Evolutionary conservation across 768 basidiomycete species (phyloP), one percentile per base, ranked within the genome.

Genomic region (Dioszegia aurantiaca): DNA sequence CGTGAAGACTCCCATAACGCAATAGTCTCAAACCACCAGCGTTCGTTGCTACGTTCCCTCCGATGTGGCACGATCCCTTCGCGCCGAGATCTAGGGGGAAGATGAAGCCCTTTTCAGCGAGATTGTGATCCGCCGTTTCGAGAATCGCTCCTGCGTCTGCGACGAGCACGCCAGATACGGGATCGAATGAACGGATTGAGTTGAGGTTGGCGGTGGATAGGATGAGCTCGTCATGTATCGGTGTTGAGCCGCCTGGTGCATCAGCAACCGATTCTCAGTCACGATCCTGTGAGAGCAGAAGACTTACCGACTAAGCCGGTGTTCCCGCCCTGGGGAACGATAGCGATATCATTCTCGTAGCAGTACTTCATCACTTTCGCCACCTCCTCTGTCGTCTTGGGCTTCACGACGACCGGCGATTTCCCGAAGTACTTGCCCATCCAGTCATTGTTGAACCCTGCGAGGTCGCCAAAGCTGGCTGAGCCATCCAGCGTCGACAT

Each of bases 11-110:
- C 44, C 95, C 95, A 70, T 98, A 99, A 23, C 95, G 84, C 40
- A 99, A 79, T 23, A 99, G 82, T 1, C 95, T 84, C 8, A 99
- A 82, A n/a, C 95, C 95, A 19, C 95, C 95, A 26, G 95, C 95
- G 71, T 99, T 99, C 4, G 95, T 98, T 1, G 95, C 85, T 26
- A 98, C 83, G 76, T 98, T 97, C 31, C 95, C 95, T 46, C 94
- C 95, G 63, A 99, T 93, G 71, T 98, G 94, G 80, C 95, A 99
- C 68, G 90, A 93, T 76, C 93, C 93, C 79, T 97, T 97, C 28
- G 93, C 92, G 41, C 91, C 93, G 10, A 97, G 80, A 74, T 97
- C 93, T 33, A 95, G 82, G 14, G 95, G 95, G 87, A 98, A 92
- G 74, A 97, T 93, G 76, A 97, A 88, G 62, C 93, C 83, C 66